These are phyloP conservation scores for Clavispora santaluciae DNA, from an alignment of 805 yeast species.

Conservation along the genomic window DNA sequence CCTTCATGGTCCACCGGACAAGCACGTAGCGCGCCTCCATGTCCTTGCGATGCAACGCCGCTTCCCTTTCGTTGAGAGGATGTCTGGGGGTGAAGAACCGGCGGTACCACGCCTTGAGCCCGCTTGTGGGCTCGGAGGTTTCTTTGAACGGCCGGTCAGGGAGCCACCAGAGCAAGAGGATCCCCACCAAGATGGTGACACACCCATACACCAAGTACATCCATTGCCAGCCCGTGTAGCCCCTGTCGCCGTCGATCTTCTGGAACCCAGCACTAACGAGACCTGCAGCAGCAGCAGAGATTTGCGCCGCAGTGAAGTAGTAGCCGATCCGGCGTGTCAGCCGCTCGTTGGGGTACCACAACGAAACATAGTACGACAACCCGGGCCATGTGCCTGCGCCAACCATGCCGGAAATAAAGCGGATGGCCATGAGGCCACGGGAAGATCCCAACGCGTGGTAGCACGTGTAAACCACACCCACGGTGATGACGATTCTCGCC, in stretches of 20 bases:
- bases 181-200: constrained; percentile 59
- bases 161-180: constrained; percentile 72
- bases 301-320: constrained; percentile 87
- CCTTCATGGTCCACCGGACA: constrained; percentile 54
- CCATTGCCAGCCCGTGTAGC: constrained; percentile 85
- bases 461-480: constrained; percentile 75
- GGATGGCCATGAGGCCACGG: constrained; percentile 61
- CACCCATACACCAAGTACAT: constrained; percentile 73
- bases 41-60: constrained; percentile 53
- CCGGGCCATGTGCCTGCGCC: constrained; percentile 94
- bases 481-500: constrained; percentile 67
- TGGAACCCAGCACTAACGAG: constrained; percentile 86
- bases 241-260: constrained; percentile 66
- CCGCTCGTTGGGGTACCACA: constrained; percentile 81
- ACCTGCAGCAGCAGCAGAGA: constrained; percentile 88
- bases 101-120: constrained; percentile 18
- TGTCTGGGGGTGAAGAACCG: constrained; percentile 26
- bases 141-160: constrained; percentile 64
- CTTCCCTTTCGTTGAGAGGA: constrained; percentile 54
- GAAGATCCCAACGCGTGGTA: constrained; percentile 55
- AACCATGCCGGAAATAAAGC: constrained; percentile 69
- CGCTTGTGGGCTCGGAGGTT: constrained; percentile 10
- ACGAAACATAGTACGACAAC: constrained; percentile 72
- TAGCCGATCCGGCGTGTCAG: constrained; percentile 78
- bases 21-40: constrained; percentile 48